phyloP scores from a whole-genome alignment of 148 eudicot genomes.

The Heliosperma pusillum region DNA sequence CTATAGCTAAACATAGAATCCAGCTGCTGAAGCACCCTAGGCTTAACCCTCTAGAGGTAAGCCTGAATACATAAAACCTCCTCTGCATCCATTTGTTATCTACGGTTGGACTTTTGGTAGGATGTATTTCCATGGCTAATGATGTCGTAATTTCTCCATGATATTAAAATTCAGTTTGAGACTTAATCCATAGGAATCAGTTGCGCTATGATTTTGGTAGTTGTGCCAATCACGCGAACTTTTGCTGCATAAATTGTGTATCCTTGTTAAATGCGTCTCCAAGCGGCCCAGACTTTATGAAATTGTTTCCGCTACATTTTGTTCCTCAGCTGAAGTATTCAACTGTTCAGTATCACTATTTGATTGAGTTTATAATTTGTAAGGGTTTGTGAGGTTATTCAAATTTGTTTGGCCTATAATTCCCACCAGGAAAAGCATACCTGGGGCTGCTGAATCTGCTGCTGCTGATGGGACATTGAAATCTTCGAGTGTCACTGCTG shows the following conservation, averaged over 20 bases:
- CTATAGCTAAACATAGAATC: no score
- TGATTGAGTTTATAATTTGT: not conserved
- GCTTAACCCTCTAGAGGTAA: no score
- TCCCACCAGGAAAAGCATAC: slow-evolving; percentile 54
- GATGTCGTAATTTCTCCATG: not conserved
- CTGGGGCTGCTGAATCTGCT: slow-evolving; percentile 31
- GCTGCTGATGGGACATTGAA: slow-evolving; percentile 24
- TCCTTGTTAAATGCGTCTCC: no score
- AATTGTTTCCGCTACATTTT: not conserved
- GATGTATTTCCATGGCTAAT: not conserved
- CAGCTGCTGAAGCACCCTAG: no score
- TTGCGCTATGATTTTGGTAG: not conserved
- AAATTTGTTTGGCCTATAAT: not conserved
- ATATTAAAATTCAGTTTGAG: not conserved
- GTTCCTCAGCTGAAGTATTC: not conserved
- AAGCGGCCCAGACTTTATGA: not conserved
- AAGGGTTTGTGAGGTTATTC: not conserved
- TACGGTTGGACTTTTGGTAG: not conserved
- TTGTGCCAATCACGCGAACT: no score
- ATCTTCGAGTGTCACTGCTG: slow-evolving; percentile 33
- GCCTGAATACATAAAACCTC: no score
- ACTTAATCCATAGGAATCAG: not conserved
- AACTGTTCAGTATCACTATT: not conserved
- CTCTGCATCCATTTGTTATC: not conserved
- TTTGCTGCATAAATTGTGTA: no score